Evolutionary conservation across 2,329 filamentous ascomycete genomes (phyloP).

Genomic region (Corynespora cassiicola): DNA sequence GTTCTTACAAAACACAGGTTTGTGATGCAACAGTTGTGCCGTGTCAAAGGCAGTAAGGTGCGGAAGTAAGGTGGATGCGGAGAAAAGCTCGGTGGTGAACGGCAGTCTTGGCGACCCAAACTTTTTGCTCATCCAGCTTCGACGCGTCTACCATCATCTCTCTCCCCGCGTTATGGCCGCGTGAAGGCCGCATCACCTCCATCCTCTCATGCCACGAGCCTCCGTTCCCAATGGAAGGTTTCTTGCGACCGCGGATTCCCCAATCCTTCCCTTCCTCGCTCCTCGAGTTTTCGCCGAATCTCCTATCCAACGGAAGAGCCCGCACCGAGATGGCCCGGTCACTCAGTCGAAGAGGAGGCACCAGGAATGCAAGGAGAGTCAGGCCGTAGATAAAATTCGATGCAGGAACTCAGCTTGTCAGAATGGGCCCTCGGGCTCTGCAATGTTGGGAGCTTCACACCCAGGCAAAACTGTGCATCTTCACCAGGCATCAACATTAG

Average conservation of each 20-base stretch:
- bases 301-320: constrained; percentile 18
- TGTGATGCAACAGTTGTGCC: too few relatives aligned
- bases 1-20: too few relatives aligned
- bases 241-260: constrained; percentile 35
- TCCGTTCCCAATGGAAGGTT: constrained; percentile 37
- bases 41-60: too few relatives aligned
- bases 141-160: constrained; percentile 5
- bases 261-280: constrained; percentile 48
- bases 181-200: constrained; percentile 28
- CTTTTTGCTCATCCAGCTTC: too few relatives aligned
- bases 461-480: too few relatives aligned
- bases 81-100: too few relatives aligned
- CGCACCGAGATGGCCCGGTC: constrained; percentile 13
- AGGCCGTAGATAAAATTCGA: too few relatives aligned
- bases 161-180: constrained; percentile 33
- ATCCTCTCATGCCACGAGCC: constrained; percentile 40
- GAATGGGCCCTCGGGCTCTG: too few relatives aligned
- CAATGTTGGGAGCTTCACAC: too few relatives aligned
- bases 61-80: too few relatives aligned
- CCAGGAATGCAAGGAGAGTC: background rate
- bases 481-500: background rate
- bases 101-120: too few relatives aligned
- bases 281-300: constrained; percentile 40
- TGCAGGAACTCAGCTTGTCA: too few relatives aligned
- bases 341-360: background rate